A percentile compares a stretch with the other conserved stretches of the same genome.
Evolutionary conservation across 225 moss, liverwort and hornwort genomes (phyloP).

Genomic region (Bryoerythrophyllum caledonicum): DNA sequence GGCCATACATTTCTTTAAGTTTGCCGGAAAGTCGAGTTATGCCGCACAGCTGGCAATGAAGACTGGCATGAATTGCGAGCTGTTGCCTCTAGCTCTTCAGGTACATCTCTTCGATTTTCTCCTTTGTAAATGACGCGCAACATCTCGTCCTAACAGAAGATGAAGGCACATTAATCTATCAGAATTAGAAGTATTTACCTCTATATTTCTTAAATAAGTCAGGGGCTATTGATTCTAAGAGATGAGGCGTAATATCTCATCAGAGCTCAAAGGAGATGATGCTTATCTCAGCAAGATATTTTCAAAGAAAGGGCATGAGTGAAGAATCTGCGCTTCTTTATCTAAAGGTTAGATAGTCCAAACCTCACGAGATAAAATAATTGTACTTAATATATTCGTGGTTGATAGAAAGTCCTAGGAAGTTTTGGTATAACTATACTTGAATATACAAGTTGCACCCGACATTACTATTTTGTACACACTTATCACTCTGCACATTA

Average conservation of each 20-base stretch:
- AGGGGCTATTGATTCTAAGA: conserved; percentile 1
- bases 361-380: neutral
- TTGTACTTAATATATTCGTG: neutral
- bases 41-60: conserved; percentile 89
- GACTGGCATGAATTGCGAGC: conserved; percentile 77
- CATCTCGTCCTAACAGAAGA: conserved; percentile 4
- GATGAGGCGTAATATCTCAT: neutral
- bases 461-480: neutral
- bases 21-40: conserved; percentile 75
- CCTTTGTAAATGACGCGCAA: conserved; percentile 5
- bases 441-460: neutral
- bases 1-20: conserved; percentile 80
- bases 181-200: neutral
- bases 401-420: neutral
- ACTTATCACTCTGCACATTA: neutral
- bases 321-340: conserved; percentile 90
- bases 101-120: conserved; percentile 36
- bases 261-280: conserved; percentile 86
- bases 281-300: conserved; percentile 79
- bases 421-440: neutral
- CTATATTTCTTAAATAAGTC: neutral
- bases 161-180: conserved; percentile 1
- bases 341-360: conserved; percentile 66
- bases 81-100: conserved; percentile 86
- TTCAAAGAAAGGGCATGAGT: conserved; percentile 62